A percentile compares a stretch with the other conserved stretches of the same genome.
Evolutionary conservation across 768 basidiomycete genomes (phyloP).

Genomic region (Termitomyces eurrhizus): DNA sequence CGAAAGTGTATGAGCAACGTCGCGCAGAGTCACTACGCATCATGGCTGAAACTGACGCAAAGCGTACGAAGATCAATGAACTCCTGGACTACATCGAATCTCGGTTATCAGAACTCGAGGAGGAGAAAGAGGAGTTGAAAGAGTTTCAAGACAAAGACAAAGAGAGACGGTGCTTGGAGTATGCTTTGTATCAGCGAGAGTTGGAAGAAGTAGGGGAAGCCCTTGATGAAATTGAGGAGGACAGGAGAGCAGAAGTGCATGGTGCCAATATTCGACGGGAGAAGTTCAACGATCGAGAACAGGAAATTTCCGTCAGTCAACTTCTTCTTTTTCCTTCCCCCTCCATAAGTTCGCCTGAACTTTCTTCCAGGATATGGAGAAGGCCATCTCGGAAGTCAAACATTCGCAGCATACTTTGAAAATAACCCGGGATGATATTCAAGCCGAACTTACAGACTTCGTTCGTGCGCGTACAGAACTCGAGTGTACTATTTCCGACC

Average conservation of each 20-base stretch:
- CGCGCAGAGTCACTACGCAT: slow-evolving; percentile 90
- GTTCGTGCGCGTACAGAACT: slow-evolving; percentile 82
- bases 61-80: slow-evolving; percentile 88
- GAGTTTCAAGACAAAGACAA: slow-evolving; percentile 97
- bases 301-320: slow-evolving; percentile 69
- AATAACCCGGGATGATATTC: slow-evolving; percentile 70
- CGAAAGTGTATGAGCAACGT: slow-evolving; percentile 96
- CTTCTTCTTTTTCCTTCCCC: neutral
- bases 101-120: slow-evolving; percentile 86
- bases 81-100: slow-evolving; percentile 89
- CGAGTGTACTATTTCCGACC: slow-evolving; percentile 77
- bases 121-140: slow-evolving; percentile 96
- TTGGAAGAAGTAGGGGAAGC: slow-evolving; percentile 84
- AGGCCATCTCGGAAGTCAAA: slow-evolving; percentile 62
- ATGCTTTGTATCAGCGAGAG: slow-evolving; percentile 89
- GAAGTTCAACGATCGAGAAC: slow-evolving; percentile 80
- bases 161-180: slow-evolving; percentile 91
- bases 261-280: slow-evolving; percentile 78
- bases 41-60: slow-evolving; percentile 95
- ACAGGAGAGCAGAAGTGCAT: slow-evolving; percentile 79
- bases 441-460: slow-evolving; percentile 83
- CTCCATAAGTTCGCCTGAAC: neutral
- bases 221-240: slow-evolving; percentile 81
- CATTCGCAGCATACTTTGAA: slow-evolving; percentile 68
- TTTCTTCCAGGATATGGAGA: slow-evolving; percentile 62